Evolutionary conservation across 106 monocot genomes (phyloP).

Genomic region (Apostasia shenzhenica): DNA sequence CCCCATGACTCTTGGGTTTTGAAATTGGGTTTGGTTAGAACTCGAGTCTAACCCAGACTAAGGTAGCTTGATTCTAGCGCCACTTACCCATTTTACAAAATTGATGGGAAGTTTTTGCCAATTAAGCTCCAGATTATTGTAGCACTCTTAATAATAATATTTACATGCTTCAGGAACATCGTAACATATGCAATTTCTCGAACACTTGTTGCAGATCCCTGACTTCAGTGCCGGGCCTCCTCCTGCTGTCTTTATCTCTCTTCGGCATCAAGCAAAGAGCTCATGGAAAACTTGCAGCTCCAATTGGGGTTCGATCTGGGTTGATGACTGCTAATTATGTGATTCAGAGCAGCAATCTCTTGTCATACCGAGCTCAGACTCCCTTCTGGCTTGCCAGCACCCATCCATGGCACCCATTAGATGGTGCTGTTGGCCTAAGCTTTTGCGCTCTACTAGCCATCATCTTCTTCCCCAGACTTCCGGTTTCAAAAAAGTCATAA

Average conservation of each 20-base stretch:
- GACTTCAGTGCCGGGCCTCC: conserved; percentile 56
- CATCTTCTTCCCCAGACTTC: conserved; percentile 23
- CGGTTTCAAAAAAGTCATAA: neutral
- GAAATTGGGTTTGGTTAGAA: no score
- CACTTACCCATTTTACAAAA: no score
- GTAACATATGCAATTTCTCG: no score
- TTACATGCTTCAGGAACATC: no score
- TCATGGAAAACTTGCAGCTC: conserved; percentile 40
- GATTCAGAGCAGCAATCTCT: conserved; percentile 39
- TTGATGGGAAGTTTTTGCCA: no score
- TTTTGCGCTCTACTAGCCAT: conserved; percentile 47
- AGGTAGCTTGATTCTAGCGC: no score
- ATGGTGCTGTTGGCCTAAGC: conserved; percentile 61
- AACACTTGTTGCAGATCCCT: conserved; percentile 57
- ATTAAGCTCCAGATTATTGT: no score
- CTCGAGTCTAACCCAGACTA: no score
- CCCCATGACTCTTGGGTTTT: no score
- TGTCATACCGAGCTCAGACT: conserved; percentile 29
- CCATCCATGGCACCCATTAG: conserved; percentile 72
- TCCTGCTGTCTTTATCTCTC: conserved; percentile 65
- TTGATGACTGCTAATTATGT: conserved; percentile 56
- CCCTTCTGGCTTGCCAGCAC: conserved; percentile 53
- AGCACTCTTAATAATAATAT: no score
- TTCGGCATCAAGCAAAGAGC: conserved; percentile 68
- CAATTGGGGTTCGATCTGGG: conserved; percentile 67